Evolutionary conservation across 1,284 basidiomycete species (phyloP).

Genomic region (Ceratobasidium sp.): DNA sequence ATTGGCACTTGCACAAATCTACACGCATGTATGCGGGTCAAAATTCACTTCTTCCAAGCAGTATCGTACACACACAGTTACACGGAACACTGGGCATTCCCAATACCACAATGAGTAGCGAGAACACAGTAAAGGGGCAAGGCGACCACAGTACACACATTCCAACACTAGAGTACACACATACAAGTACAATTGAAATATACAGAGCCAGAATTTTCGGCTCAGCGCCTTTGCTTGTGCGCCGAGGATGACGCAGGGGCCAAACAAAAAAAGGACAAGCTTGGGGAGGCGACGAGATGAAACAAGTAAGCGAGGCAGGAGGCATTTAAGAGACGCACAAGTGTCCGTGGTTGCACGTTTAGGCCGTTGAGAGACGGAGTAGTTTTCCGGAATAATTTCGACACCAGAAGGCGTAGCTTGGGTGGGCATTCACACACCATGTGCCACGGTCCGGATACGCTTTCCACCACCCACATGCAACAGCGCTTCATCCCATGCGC

Average conservation of each 20-base stretch:
- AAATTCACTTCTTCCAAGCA: not conserved
- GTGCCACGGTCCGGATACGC: conserved; percentile 20
- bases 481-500: conserved; percentile 33
- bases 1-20: not conserved
- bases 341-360: conserved; percentile 14
- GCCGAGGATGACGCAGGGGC: not conserved
- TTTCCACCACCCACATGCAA: conserved; percentile 23
- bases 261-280: not conserved
- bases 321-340: conserved; percentile 10
- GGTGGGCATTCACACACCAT: conserved; percentile 20
- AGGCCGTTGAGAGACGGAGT: not conserved
- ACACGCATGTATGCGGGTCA: not conserved
- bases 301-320: not conserved
- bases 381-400: conserved; percentile 7
- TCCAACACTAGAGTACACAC: conserved; percentile 37
- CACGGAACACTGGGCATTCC: conserved; percentile 3
- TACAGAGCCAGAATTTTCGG: not conserved
- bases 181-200: conserved; percentile 44
- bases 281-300: not conserved
- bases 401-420: not conserved
- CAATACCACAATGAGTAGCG: conserved; percentile 12
- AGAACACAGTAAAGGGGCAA: conserved; percentile 15
- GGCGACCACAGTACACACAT: conserved; percentile 32
- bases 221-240: not conserved
- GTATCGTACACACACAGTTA: conserved; percentile 32